Evolutionary conservation across 169 alveolate species (phyloP).

Genomic region (Plasmodium adleri): DNA sequence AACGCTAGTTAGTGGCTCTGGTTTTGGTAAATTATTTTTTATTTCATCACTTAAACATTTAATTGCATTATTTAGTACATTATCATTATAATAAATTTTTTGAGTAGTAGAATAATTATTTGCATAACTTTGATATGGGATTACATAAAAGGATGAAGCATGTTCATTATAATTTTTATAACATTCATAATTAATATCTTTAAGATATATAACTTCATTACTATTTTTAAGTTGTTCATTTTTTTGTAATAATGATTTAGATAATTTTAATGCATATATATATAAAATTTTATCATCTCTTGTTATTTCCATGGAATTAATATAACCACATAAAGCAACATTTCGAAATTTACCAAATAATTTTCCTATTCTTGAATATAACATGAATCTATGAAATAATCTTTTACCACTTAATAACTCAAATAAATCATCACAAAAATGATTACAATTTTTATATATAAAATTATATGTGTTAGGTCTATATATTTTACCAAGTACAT

Average conservation of each 20-base stretch:
- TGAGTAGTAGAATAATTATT: slow-evolving; percentile 13
- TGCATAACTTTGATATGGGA: slow-evolving; percentile 21
- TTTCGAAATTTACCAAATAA: slow-evolving; percentile 35
- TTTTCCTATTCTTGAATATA: slow-evolving; percentile 73
- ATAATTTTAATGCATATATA: slow-evolving; percentile 37
- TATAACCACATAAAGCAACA: slow-evolving; percentile 62
- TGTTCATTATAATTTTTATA: not conserved
- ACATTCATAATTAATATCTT: slow-evolving; percentile 3
- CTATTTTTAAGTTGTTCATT: slow-evolving; percentile 15
- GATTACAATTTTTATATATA: slow-evolving; percentile 71
- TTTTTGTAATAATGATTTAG: slow-evolving; percentile 50
- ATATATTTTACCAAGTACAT: slow-evolving; percentile 71
- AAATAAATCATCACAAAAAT: slow-evolving; percentile 74
- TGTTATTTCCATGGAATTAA: slow-evolving; percentile 51
- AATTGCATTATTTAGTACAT: slow-evolving; percentile 12
- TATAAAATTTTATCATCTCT: slow-evolving; percentile 29
- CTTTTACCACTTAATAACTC: slow-evolving; percentile 71
- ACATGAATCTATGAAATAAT: slow-evolving; percentile 60
- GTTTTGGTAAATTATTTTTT: slow-evolving; percentile 1
- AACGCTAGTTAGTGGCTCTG: slow-evolving; percentile 8
- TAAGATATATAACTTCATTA: slow-evolving; percentile 8
- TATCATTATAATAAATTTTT: slow-evolving; percentile 7
- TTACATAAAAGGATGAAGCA: not conserved
- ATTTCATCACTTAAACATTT: slow-evolving; percentile 18
- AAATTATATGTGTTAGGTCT: slow-evolving; percentile 73